Evolutionary conservation across 2,329 filamentous ascomycete species (phyloP), one percentile per base, ranked within the genome.

Genomic region (Ambrosiella cleistominuta): DNA sequence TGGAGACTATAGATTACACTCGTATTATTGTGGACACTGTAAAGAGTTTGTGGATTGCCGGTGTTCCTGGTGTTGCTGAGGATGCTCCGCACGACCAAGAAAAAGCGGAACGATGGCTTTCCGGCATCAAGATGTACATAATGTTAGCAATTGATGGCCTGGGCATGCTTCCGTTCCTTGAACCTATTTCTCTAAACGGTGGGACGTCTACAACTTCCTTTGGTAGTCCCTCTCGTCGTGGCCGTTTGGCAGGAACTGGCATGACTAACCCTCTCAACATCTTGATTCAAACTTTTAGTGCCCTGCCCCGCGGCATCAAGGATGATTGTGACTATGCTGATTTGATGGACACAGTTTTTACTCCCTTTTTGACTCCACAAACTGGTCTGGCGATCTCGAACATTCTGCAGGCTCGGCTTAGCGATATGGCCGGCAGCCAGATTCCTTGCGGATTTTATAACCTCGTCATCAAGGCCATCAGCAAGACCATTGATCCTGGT

Each of bases 1-100:
- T 79, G 11, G 91, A 97, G 61, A 87, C 89, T 1, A 86, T 87
- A 65, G 79, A 82, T 61, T 91, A 90, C 60, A 77, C 95, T 61
- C 55, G 61, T 9, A 52, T 57, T 15, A 51, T 63, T 8, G 15
- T 63, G 13, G 54, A 54, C 5, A 58, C 55, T 1, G 37, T 62
- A 7, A 40, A 47, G 11, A 39, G 37, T 8, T 40, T 62, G 8
- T 63, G 62, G 62, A 58, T 73, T 15, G 67, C 65, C 11, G 80
- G 79, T 15, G 77, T 84, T 12, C 67, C 76, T 7, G 9, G 6
- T 9, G 38, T 13, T 35, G 27, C 8, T 7, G 47, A 9, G 8
- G 13, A 51, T n/a, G 9, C 19, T 11, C 17, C 2, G 6, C 17
- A 51, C n/a, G 47, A 51, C 69, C 63, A 71, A 69, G 63, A 65